Percentiles rank a stretch among this genome's conserved stretches.
Evolutionary conservation across 148 eudicot genomes (phyloP).

Genomic region (Camellia sinensis): DNA sequence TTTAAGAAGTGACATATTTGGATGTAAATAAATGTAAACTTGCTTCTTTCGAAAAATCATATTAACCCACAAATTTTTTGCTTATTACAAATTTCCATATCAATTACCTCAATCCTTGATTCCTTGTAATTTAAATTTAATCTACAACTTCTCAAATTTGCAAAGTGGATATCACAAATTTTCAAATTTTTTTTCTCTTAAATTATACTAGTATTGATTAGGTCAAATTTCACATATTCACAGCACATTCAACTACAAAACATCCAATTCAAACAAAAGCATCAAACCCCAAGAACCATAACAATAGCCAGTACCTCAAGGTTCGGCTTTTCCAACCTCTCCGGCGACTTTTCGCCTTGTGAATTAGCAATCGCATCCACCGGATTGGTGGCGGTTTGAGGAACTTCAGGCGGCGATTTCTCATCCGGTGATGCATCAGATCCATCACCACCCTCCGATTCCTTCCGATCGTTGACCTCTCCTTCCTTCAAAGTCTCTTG

Average conservation of each 20-base stretch:
- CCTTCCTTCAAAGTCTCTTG: neutral
- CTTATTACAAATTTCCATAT: no score
- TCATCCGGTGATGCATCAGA: neutral
- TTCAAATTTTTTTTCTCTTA: neutral
- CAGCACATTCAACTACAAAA: neutral
- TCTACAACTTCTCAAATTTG: neutral
- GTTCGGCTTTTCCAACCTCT: neutral
- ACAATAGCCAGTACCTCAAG: neutral
- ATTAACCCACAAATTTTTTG: neutral
- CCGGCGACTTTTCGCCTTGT: constrained; percentile 8
- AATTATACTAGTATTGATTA: neutral
- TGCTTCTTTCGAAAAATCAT: neutral
- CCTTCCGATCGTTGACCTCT: constrained; percentile 14
- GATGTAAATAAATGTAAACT: neutral
- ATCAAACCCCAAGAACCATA: neutral
- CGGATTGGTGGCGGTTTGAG: neutral
- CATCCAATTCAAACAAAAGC: neutral
- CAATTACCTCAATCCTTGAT: neutral
- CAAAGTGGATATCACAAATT: neutral
- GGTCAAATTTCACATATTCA: neutral
- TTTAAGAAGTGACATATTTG: no score
- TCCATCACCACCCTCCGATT: constrained; percentile 4
- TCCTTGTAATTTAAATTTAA: neutral
- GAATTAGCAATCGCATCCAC: neutral
- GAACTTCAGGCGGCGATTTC: no score